These are phyloP conservation scores for Rhizopus delemar DNA, from an alignment of 371 early-diverging fungal species.

Conservation along the genomic window DNA sequence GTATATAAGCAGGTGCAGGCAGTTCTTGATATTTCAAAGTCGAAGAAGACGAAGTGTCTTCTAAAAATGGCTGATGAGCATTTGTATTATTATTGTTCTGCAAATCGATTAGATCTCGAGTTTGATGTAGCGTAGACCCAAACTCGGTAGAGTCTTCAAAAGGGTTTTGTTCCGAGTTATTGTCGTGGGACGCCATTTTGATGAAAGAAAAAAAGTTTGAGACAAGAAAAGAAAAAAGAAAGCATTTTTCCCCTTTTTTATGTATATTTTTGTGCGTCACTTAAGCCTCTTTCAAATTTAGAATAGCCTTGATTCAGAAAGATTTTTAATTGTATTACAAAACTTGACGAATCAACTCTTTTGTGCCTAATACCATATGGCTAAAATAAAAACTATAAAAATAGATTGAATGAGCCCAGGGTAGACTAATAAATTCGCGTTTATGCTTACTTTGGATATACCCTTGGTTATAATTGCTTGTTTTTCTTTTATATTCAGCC, in stretches of 20 bases:
- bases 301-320: not conserved
- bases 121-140: slow-evolving; percentile 11
- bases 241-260: not conserved
- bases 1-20: slow-evolving; percentile 12
- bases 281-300: not conserved
- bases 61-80: slow-evolving; percentile 5
- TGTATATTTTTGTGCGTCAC: not conserved
- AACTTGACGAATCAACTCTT: slow-evolving; percentile 3
- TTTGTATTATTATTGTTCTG: slow-evolving; percentile 12
- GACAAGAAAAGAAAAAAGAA: slow-evolving; percentile 1
- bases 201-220: slow-evolving; percentile 1
- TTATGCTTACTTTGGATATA: too few species aligned
- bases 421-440: too few species aligned
- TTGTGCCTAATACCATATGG: slow-evolving; percentile 2
- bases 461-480: too few species aligned
- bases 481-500: too few species aligned
- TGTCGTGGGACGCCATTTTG: slow-evolving; percentile 22
- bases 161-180: slow-evolving; percentile 22
- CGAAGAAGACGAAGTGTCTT: slow-evolving; percentile 12
- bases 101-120: slow-evolving; percentile 22
- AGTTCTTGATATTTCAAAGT: slow-evolving; percentile 9
- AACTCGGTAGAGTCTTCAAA: slow-evolving; percentile 30
- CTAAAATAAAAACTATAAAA: not conserved
- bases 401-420: not conserved
- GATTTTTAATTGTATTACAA: not conserved